phyloP scores from a whole-genome alignment of 164 flowering plant species.

The Hamamelis virginiana region DNA sequence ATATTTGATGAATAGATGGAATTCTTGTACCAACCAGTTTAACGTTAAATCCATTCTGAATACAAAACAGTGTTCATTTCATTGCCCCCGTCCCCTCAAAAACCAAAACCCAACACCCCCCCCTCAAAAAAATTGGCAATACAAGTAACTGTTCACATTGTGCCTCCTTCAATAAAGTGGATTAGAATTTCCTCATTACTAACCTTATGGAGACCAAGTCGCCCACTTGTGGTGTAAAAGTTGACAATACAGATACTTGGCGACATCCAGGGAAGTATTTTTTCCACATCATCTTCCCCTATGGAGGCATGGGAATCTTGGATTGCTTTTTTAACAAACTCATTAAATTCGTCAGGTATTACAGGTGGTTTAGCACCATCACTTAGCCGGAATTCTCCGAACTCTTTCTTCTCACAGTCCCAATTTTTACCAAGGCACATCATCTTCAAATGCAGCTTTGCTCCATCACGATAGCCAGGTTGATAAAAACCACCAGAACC shows the following conservation, averaged over 20 bases:
- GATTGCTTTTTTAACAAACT: slow-evolving; percentile 50
- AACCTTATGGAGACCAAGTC: slow-evolving; percentile 93
- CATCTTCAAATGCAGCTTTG: slow-evolving; percentile 59
- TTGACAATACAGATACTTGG: slow-evolving; percentile 81
- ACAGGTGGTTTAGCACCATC: slow-evolving; percentile 63
- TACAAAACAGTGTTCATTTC: too few species aligned
- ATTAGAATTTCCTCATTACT: background rate
- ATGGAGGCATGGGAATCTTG: slow-evolving; percentile 41
- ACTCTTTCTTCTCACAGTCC: slow-evolving; percentile 62
- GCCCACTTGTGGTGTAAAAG: slow-evolving; percentile 58
- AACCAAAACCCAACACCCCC: too few species aligned
- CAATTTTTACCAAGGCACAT: slow-evolving; percentile 92
- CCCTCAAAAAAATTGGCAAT: too few species aligned
- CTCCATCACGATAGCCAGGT: slow-evolving; percentile 67
- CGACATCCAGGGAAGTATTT: slow-evolving; percentile 50
- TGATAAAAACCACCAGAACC: slow-evolving; percentile 85
- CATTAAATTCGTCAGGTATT: slow-evolving; percentile 50
- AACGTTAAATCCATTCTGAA: too few species aligned
- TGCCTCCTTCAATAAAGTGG: background rate
- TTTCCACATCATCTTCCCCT: slow-evolving; percentile 24
- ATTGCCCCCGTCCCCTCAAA: too few species aligned
- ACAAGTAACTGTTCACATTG: too few species aligned
- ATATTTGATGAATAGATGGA: too few species aligned
- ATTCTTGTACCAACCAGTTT: too few species aligned
- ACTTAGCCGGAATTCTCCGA: slow-evolving; percentile 36